These are phyloP conservation scores for Pichia ethanolica DNA, from an alignment of 805 yeast genomes.

Conservation along the genomic window DNA sequence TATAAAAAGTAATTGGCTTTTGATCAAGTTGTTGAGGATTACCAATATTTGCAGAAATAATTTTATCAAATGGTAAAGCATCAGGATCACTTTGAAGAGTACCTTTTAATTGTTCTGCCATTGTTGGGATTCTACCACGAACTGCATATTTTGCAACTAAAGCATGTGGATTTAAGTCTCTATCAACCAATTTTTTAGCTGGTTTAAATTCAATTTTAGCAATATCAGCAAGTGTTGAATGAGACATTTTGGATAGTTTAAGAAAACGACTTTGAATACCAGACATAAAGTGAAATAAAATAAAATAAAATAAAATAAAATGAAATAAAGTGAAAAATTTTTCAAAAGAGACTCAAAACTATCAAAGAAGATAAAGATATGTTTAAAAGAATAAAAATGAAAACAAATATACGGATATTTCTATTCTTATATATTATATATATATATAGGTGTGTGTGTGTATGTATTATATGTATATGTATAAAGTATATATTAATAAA, in stretches of 20 bases:
- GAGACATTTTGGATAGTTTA: constrained; percentile 1
- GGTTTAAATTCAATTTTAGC: constrained; percentile 20
- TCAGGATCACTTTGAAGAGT: constrained; percentile 48
- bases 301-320: not conserved
- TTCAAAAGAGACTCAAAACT: not conserved
- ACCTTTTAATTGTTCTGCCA: constrained; percentile 75
- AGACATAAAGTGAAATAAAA: not conserved
- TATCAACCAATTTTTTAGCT: constrained; percentile 30
- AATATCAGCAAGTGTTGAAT: constrained; percentile 3
- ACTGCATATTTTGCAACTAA: constrained; percentile 92
- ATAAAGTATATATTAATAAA: too few species aligned
- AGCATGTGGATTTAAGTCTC: constrained; percentile 65
- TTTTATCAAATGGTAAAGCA: constrained; percentile 66
- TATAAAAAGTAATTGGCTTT: constrained; percentile 87
- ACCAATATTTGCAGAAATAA: constrained; percentile 91
- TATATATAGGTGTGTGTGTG: too few species aligned
- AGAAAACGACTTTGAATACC: not conserved
- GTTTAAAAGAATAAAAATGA: too few species aligned
- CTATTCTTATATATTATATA: too few species aligned
- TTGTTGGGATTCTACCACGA: constrained; percentile 86
- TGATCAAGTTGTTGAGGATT: constrained; percentile 97
- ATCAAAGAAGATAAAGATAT: too few species aligned
- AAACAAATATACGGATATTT: too few species aligned
- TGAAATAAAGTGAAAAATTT: not conserved
- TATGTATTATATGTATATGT: too few species aligned